phyloP scores from a whole-genome alignment of 306 rosid species.

The Sicyos edulis region DNA sequence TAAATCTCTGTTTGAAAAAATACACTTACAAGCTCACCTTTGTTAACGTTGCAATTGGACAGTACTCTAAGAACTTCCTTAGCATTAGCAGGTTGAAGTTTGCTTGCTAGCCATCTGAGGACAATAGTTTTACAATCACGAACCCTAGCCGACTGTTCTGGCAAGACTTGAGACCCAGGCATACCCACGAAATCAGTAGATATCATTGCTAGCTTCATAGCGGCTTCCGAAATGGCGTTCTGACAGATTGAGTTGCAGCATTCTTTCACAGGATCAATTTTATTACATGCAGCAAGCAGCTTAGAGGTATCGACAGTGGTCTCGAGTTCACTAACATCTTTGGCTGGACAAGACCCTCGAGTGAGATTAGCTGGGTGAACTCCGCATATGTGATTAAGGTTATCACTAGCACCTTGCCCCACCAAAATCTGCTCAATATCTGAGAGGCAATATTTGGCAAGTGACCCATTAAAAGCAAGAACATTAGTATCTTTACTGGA shows the following conservation, averaged over 20 bases:
- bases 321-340: conserved; percentile 54
- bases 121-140: conserved; percentile 71
- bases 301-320: conserved; percentile 61
- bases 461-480: conserved; percentile 65
- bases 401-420: conserved; percentile 65
- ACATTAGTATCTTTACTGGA: conserved; percentile 61
- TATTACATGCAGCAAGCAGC: conserved; percentile 73
- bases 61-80: conserved; percentile 83
- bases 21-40: conserved; percentile 35
- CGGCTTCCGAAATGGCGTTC: conserved; percentile 85
- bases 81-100: conserved; percentile 62
- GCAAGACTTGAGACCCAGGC: conserved; percentile 40
- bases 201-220: conserved; percentile 59
- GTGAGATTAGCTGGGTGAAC: conserved; percentile 64
- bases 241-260: conserved; percentile 76
- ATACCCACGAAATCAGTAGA: conserved; percentile 54
- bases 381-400: conserved; percentile 58
- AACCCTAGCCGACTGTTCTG: conserved; percentile 45
- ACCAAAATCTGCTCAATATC: conserved; percentile 84
- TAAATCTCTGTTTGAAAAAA: background rate
- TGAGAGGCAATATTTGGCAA: conserved; percentile 65
- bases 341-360: conserved; percentile 70
- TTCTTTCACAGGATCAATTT: conserved; percentile 82
- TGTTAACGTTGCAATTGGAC: conserved; percentile 83
- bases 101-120: conserved; percentile 83